Evolutionary conservation across 768 basidiomycete genomes (phyloP).

Genomic region (Mycena filopes): DNA sequence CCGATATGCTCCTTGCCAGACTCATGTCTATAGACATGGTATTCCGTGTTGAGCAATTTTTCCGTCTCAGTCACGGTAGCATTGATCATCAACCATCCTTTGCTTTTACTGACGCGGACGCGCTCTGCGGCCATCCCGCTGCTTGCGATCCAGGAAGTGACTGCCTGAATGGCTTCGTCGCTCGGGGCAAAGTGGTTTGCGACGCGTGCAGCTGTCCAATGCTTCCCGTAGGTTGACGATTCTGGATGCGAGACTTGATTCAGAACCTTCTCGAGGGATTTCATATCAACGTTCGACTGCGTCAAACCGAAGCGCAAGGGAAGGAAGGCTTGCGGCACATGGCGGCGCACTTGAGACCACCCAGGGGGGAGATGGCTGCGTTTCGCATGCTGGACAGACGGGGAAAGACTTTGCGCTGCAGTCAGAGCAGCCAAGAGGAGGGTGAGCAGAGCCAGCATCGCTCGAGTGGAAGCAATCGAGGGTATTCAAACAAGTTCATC

Average conservation of each 20-base stretch:
- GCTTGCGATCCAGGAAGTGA: constrained; percentile 55
- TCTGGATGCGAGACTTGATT: constrained; percentile 61
- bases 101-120: constrained; percentile 50
- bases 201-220: constrained; percentile 57
- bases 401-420: constrained; percentile 41
- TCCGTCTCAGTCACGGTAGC: constrained; percentile 54
- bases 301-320: constrained; percentile 61
- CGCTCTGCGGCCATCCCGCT: constrained; percentile 53
- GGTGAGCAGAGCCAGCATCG: constrained; percentile 24
- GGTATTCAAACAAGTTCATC: too few species aligned
- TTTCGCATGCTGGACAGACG: constrained; percentile 53
- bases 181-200: constrained; percentile 58
- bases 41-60: constrained; percentile 52
- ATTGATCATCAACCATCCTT: constrained; percentile 53
- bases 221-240: constrained; percentile 60
- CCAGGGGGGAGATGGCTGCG: constrained; percentile 51
- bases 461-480: neutral
- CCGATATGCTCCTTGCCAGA: constrained; percentile 51
- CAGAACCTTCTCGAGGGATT: constrained; percentile 54
- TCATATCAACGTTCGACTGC: constrained; percentile 55
- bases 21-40: constrained; percentile 53
- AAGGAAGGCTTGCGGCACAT: constrained; percentile 46
- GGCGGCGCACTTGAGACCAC: constrained; percentile 52
- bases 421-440: constrained; percentile 17
- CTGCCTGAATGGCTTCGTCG: constrained; percentile 51